Percentiles rank a stretch among this genome's conserved stretches.
Conservation (phyloP, 805 yeast species). For the Geotrichum ghanense region DNA sequence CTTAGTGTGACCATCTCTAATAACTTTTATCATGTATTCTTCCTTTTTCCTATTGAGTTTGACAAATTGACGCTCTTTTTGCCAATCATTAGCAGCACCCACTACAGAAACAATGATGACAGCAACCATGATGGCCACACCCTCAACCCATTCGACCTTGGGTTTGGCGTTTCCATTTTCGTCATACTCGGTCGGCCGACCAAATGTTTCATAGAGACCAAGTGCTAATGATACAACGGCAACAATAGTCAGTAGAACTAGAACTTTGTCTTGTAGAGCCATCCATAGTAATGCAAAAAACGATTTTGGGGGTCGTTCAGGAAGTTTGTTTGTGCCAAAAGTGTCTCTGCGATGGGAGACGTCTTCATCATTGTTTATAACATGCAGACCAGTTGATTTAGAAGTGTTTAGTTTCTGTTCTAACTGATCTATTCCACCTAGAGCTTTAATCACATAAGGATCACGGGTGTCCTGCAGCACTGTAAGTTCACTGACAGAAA, state of each 20-base stretch:
- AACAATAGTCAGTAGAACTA: conserved; percentile 72
- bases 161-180: conserved; percentile 68
- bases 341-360: conserved; percentile 28
- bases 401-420: conserved; percentile 21
- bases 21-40: conserved; percentile 64
- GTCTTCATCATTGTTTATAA: too few species aligned
- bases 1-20: conserved; percentile 58
- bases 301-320: conserved; percentile 58
- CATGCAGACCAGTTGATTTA: background rate
- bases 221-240: conserved; percentile 82
- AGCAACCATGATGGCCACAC: conserved; percentile 93
- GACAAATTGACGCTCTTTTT: conserved; percentile 88
- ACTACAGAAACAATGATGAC: conserved; percentile 82
- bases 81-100: conserved; percentile 93
- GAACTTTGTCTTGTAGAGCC: conserved; percentile 84
- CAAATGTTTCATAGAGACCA: conserved; percentile 88
- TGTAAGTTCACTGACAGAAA: background rate
- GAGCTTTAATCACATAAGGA: conserved; percentile 23
- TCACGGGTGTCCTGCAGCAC: conserved; percentile 26
- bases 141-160: conserved; percentile 96
- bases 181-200: conserved; percentile 67
- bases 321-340: conserved; percentile 65
- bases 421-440: conserved; percentile 29
- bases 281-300: conserved; percentile 60
- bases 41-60: conserved; percentile 81